These are phyloP conservation scores for Henckelia pumila DNA, from an alignment of 257 asterid genomes.

Conservation along the genomic window DNA sequence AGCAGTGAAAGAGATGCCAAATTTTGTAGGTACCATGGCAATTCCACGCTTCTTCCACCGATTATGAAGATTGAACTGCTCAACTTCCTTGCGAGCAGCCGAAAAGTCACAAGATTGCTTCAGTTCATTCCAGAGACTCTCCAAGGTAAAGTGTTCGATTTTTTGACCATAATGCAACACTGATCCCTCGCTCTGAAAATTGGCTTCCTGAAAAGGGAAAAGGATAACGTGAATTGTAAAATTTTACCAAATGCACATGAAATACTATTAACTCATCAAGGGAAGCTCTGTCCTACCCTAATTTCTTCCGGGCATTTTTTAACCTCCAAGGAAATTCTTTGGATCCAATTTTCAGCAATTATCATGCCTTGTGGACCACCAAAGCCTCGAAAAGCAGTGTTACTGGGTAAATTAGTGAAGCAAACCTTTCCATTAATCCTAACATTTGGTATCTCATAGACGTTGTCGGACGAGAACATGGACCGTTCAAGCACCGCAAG, in stretches of 20 bases:
- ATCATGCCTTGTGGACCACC: slow-evolving; percentile 99
- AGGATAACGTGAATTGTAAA: slow-evolving; percentile 15
- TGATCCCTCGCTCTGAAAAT: slow-evolving; percentile 85
- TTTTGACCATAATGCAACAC: slow-evolving; percentile 78
- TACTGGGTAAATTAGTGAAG: slow-evolving; percentile 92
- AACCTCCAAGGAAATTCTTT: slow-evolving; percentile 79
- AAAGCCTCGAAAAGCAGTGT: slow-evolving; percentile 96
- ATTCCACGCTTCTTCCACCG: slow-evolving; percentile 94
- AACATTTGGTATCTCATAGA: slow-evolving; percentile 86
- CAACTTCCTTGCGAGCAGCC: slow-evolving; percentile 59
- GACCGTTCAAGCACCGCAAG: slow-evolving; percentile 92
- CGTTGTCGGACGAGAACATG: slow-evolving; percentile 91
- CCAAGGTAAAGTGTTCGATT: slow-evolving; percentile 64
- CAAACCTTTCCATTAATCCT: slow-evolving; percentile 76
- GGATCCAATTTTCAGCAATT: slow-evolving; percentile 94
- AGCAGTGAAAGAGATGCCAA: slow-evolving; percentile 87
- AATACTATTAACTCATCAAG: background rate
- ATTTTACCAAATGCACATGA: background rate
- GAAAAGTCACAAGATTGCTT: slow-evolving; percentile 53
- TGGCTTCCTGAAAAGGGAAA: slow-evolving; percentile 60
- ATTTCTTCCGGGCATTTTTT: slow-evolving; percentile 84
- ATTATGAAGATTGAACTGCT: slow-evolving; percentile 59
- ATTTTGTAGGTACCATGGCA: slow-evolving; percentile 80
- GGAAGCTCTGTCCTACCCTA: slow-evolving; percentile 44
- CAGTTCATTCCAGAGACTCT: slow-evolving; percentile 77